phyloP scores from a whole-genome alignment of 306 rosid species.

The Fragaria ananassa region DNA sequence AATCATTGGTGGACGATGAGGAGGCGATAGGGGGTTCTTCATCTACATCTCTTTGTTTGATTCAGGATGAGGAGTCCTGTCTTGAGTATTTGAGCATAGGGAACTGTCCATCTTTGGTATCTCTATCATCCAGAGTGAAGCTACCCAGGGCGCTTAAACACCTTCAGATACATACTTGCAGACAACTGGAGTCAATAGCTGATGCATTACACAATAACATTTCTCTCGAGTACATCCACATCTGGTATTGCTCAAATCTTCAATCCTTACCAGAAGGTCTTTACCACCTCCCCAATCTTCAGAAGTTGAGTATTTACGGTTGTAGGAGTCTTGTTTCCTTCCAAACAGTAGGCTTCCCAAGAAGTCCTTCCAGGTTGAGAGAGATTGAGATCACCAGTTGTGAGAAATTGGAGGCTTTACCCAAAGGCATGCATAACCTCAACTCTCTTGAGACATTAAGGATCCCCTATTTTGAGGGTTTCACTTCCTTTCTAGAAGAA shows the following conservation, averaged over 20 bases:
- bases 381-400: not conserved
- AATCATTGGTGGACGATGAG: not conserved
- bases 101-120: constrained; percentile 31
- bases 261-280: not conserved
- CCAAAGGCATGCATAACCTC: not conserved
- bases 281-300: not conserved
- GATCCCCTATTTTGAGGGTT: not conserved
- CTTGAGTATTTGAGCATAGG: constrained; percentile 27
- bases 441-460: not conserved
- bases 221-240: constrained; percentile 14
- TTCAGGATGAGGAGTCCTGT: not conserved
- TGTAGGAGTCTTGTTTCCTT: constrained; percentile 23
- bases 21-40: not conserved
- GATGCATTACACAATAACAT: constrained; percentile 1
- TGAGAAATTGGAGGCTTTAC: not conserved
- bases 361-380: not conserved
- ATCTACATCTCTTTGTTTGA: not conserved
- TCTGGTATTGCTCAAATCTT: not conserved
- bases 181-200: constrained; percentile 30
- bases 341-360: not conserved
- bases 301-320: not conserved
- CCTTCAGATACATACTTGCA: constrained; percentile 19
- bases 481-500: not conserved
- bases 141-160: constrained; percentile 7
- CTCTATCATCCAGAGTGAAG: constrained; percentile 29